These are phyloP conservation scores for Cryptococcus maquisensis DNA, from an alignment of 1,284 basidiomycete genomes.

Conservation along the genomic window DNA sequence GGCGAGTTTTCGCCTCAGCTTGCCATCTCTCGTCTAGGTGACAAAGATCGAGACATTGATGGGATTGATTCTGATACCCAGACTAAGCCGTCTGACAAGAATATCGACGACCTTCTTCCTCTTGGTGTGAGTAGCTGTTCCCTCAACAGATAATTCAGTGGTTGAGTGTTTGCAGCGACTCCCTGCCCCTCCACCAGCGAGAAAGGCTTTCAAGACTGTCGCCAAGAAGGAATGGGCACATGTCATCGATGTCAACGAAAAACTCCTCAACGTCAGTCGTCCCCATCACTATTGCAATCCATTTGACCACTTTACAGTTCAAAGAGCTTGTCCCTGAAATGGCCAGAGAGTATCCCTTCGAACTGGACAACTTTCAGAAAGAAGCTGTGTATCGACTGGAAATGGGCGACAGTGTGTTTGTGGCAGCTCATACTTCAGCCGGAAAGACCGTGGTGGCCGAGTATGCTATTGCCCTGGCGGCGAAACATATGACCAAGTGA, in stretches of 20 bases:
- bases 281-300: not conserved
- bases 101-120: slow-evolving; percentile 77
- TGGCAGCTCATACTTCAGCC: slow-evolving; percentile 98
- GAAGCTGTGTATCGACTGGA: slow-evolving; percentile 98
- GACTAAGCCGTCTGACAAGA: slow-evolving; percentile 42
- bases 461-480: slow-evolving; percentile 94
- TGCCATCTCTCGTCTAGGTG: slow-evolving; percentile 32
- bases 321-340: slow-evolving; percentile 50
- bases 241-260: slow-evolving; percentile 87
- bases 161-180: slow-evolving; percentile 35
- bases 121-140: slow-evolving; percentile 58
- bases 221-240: slow-evolving; percentile 97
- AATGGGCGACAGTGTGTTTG: slow-evolving; percentile 96
- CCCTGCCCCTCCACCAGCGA: slow-evolving; percentile 42
- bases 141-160: not conserved
- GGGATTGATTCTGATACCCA: slow-evolving; percentile 12
- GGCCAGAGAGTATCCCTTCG: slow-evolving; percentile 64
- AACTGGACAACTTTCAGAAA: slow-evolving; percentile 89
- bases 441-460: slow-evolving; percentile 99
- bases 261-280: slow-evolving; percentile 63
- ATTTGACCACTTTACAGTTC: slow-evolving; percentile 30
- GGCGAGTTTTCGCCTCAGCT: slow-evolving; percentile 35
- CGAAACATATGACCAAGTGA: slow-evolving; percentile 96
- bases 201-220: slow-evolving; percentile 41
- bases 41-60: slow-evolving; percentile 24